A percentile compares a stretch with the other conserved stretches of the same genome.
Conservation (phyloP, 345 rosid species). For the Gossypium stocksii region DNA sequence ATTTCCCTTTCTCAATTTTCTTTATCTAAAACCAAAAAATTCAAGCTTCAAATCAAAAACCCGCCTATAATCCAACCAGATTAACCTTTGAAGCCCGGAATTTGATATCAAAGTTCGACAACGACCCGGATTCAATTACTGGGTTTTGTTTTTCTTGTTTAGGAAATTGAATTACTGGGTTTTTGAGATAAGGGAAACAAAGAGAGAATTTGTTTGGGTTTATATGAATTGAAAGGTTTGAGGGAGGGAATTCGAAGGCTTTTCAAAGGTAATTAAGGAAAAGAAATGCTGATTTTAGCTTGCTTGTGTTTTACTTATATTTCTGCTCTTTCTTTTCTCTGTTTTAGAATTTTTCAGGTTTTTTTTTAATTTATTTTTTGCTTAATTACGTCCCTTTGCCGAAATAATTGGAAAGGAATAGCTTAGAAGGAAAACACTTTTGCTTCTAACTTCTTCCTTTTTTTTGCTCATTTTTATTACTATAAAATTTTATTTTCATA, state of each 20-base stretch:
- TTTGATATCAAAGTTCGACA: neutral
- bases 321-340: neutral
- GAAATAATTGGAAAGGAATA: too few relatives aligned
- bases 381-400: neutral
- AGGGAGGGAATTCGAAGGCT: neutral
- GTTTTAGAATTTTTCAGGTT: neutral
- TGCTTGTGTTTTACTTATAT: neutral
- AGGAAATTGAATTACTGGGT: neutral
- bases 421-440: neutral
- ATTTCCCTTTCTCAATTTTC: constrained; percentile 11
- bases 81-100: neutral
- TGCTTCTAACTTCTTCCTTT: neutral
- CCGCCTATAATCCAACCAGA: neutral
- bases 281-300: neutral
- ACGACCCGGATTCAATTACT: neutral
- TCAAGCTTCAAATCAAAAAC: constrained; percentile 3
- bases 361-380: neutral
- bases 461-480: too few relatives aligned
- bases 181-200: neutral
- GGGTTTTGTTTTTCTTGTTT: neutral
- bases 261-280: neutral
- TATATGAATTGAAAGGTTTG: neutral
- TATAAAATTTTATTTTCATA: too few relatives aligned
- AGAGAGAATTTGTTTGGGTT: neutral
- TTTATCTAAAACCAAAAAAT: neutral